phyloP scores from a whole-genome alignment of 164 flowering plant genomes.

The Pachysandra terminalis region DNA sequence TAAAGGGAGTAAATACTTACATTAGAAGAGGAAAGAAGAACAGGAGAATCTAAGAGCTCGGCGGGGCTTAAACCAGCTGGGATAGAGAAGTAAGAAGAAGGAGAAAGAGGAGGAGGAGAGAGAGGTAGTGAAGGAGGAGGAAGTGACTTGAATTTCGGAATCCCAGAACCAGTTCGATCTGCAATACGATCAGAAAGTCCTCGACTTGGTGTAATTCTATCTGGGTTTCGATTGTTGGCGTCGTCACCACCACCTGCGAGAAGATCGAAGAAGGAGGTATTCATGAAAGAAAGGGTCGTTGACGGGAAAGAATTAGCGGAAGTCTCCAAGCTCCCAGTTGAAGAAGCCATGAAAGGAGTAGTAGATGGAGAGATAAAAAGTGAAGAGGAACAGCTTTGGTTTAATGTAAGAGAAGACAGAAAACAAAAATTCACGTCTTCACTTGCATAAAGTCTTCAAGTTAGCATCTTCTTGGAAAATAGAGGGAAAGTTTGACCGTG shows the following conservation, averaged over 20 bases:
- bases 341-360: conserved; percentile 27
- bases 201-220: conserved; percentile 11
- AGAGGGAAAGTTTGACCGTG: conserved; percentile 44
- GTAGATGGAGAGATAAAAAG: background rate
- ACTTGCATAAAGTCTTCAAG: too few species aligned
- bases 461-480: conserved; percentile 43
- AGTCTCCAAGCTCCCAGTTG: conserved; percentile 18
- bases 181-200: conserved; percentile 25
- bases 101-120: conserved; percentile 56
- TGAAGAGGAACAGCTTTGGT: background rate
- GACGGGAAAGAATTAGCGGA: conserved; percentile 17
- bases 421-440: too few species aligned
- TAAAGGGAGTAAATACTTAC: conserved; percentile 31
- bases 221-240: conserved; percentile 5
- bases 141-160: conserved; percentile 57
- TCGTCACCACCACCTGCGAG: conserved; percentile 20
- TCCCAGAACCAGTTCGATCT: conserved; percentile 25
- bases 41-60: conserved; percentile 61
- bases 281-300: conserved; percentile 28
- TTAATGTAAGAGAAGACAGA: background rate
- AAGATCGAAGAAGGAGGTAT: conserved; percentile 26
- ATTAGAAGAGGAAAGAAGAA: conserved; percentile 44
- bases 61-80: conserved; percentile 57
- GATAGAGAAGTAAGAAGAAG: conserved; percentile 51
- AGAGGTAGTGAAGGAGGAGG: conserved; percentile 54